Evolutionary conservation across 2,329 filamentous ascomycete species (phyloP).

Genomic region (Penicillium sp.): DNA sequence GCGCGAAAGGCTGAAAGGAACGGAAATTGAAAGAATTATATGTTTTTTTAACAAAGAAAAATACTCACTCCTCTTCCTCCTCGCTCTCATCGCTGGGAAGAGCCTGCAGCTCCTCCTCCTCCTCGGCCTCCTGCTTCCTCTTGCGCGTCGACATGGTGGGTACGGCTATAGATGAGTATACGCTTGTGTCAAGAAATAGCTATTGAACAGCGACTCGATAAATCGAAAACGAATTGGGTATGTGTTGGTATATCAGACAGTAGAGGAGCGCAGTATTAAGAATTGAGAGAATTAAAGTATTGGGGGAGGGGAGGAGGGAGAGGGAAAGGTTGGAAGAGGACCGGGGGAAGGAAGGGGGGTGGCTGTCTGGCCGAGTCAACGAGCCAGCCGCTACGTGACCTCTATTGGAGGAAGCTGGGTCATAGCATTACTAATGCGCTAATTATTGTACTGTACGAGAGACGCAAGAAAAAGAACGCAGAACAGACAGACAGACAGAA

Average conservation of each 20-base stretch:
- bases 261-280: not conserved
- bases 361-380: not conserved
- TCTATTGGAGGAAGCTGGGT: not conserved
- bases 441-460: not conserved
- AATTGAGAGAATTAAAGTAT: not conserved
- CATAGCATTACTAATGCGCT: not conserved
- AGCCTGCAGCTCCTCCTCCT: conserved; percentile 45
- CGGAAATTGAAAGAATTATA: not conserved
- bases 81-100: conserved; percentile 49
- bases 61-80: conserved; percentile 49
- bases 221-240: conserved; percentile 1
- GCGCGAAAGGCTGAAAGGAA: not conserved
- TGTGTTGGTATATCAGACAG: not conserved
- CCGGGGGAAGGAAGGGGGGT: conserved; percentile 9
- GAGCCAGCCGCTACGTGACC: not conserved
- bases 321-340: not conserved
- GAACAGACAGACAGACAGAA: not conserved
- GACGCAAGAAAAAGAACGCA: not conserved
- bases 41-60: conserved; percentile 4
- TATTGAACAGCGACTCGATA: not conserved
- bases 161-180: not conserved
- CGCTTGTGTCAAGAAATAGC: not conserved
- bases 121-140: conserved; percentile 48
- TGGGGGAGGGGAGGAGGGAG: not conserved
- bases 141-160: conserved; percentile 45